Conservation (phyloP, 139 green algal species). For the Chlamydomonas applanata region DNA sequence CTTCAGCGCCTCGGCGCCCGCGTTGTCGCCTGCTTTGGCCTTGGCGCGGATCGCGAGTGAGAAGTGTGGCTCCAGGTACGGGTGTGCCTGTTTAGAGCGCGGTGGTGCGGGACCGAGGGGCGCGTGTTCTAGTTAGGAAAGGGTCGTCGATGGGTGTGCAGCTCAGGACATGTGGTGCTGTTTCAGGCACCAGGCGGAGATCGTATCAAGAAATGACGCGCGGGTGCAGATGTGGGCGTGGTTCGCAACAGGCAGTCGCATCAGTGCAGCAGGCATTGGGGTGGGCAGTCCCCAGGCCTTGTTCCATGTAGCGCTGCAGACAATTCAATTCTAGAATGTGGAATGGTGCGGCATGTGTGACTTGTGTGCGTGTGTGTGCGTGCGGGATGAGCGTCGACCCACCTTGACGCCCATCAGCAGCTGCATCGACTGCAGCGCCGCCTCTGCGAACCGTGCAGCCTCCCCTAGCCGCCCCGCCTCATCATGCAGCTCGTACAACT, state of each 20-base stretch:
- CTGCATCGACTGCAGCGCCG: slow-evolving; percentile 3
- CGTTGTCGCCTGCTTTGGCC: slow-evolving; percentile 8
- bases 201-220: no score
- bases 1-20: not conserved
- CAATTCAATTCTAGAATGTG: not conserved
- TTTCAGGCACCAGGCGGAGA: no score
- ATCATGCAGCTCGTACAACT: slow-evolving; percentile 2
- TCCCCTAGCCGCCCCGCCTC: not conserved
- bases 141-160: no score
- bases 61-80: not conserved
- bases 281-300: not conserved
- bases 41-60: not conserved
- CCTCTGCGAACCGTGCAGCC: not conserved
- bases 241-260: not conserved
- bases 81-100: slow-evolving; percentile 6
- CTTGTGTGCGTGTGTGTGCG: no score
- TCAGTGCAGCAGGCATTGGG: not conserved
- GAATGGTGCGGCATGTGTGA: no score
- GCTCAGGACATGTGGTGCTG: no score
- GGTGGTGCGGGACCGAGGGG: no score
- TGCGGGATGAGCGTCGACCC: no score
- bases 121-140: not conserved
- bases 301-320: not conserved
- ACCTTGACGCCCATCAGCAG: slow-evolving; percentile 5
- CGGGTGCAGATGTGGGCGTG: not conserved